Evolutionary conservation across 768 basidiomycete genomes (phyloP).

Genomic region (Lactarius tabidus): DNA sequence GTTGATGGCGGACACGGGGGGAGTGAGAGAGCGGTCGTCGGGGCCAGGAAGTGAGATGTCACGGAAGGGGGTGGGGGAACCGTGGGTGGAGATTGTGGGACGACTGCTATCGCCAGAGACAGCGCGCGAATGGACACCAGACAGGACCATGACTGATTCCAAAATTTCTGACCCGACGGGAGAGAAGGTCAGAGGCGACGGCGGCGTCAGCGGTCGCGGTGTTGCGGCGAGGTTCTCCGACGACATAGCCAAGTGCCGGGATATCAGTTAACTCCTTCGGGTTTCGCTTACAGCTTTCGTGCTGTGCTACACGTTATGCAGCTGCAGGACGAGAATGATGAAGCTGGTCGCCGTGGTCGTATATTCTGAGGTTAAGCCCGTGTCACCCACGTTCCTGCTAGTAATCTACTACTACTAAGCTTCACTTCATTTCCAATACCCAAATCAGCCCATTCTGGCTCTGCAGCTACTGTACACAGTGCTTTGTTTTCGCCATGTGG

Average conservation of each 20-base stretch:
- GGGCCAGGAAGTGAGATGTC: background rate
- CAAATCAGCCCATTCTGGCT: no score
- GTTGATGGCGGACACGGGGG: slow-evolving; percentile 12
- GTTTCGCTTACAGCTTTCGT: background rate
- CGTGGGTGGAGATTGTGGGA: background rate
- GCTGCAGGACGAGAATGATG: background rate
- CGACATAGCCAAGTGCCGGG: background rate
- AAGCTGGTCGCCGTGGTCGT: background rate
- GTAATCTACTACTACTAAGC: background rate
- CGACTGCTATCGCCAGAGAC: slow-evolving; percentile 2
- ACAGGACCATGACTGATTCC: background rate
- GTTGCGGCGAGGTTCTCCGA: background rate
- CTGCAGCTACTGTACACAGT: no score
- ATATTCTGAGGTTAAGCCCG: background rate
- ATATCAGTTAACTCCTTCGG: background rate
- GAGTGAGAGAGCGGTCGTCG: slow-evolving; percentile 21
- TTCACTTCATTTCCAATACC: no score
- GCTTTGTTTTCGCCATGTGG: no score
- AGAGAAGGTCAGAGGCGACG: slow-evolving; percentile 2
- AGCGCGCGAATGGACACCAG: background rate
- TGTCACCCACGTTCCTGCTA: background rate
- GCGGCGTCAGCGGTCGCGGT: background rate
- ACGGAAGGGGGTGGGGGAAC: slow-evolving; percentile 7
- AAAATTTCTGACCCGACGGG: background rate
- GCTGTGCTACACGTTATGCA: background rate